Percentiles rank a stretch among this genome's conserved stretches.
These are phyloP conservation scores for Chlamydomonas sp. DNA, from an alignment of 139 green algal genomes.

Conservation along the genomic window DNA sequence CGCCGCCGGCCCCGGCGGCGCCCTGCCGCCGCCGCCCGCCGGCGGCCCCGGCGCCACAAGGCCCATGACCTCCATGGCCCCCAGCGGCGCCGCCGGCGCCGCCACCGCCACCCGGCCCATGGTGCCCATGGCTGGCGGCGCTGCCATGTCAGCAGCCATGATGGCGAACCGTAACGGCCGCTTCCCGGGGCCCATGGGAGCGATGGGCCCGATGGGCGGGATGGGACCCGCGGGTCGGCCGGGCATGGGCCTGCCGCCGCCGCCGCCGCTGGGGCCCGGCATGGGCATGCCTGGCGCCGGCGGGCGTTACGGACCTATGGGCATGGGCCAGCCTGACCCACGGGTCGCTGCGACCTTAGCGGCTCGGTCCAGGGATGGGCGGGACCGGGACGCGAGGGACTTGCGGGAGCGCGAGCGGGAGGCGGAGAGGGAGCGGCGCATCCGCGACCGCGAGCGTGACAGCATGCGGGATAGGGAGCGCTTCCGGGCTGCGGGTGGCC, in stretches of 20 bases:
- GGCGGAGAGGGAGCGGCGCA: not conserved
- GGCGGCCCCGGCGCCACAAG: too few species aligned
- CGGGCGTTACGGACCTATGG: too few species aligned
- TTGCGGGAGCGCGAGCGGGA: not conserved
- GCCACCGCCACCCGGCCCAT: too few species aligned
- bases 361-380: not conserved
- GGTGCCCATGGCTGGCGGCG: too few species aligned
- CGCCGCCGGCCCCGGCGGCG: not conserved
- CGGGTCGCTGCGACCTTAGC: not conserved
- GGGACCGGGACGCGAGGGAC: not conserved
- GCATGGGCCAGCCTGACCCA: not conserved
- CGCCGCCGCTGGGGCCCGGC: conserved; percentile 13
- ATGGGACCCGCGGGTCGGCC: not conserved
- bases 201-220: not conserved
- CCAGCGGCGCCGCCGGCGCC: too few species aligned
- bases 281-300: too few species aligned
- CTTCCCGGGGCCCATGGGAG: not conserved
- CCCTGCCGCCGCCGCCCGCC: too few species aligned
- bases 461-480: too few species aligned
- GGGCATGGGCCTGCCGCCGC: conserved; percentile 1
- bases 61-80: too few species aligned
- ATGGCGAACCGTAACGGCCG: not conserved
- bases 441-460: too few species aligned
- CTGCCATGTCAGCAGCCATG: not conserved
- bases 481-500: too few species aligned